Evolutionary conservation across 2,329 filamentous ascomycete genomes (phyloP), one percentile per base, ranked within the genome.

Genomic region (Trichoderma harzianum): DNA sequence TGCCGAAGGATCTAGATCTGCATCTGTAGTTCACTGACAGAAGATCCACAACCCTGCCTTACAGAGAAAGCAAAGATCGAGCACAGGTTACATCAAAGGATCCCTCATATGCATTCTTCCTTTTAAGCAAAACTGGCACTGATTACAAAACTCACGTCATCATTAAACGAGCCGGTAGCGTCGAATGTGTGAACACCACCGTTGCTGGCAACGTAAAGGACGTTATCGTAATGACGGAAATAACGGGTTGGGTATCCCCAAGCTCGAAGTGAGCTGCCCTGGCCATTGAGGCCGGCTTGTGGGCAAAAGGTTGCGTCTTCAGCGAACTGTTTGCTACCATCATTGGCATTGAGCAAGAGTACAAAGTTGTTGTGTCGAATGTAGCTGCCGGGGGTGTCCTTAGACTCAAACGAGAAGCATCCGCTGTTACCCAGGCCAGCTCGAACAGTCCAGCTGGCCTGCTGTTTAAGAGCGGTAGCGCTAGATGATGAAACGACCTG

Each of bases 251-350:
- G 65, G n/a, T 68, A 68, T 18, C 65, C 57, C 65, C 65, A 68
- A 28, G 65, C 57, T 43, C 53, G 53, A 28, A 68, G 18, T 3
- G 65, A 68, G 34, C 12, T 68, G 3, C 65, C 65, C 34, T 68
- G 65, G 3, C 65, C 65, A 12, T 68, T 68, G 4, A 68, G 24
- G 34, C 65, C 65, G 7, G 65, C 53, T 7, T 68, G 53, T 16
- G 65, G 34, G 65, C 65, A 68, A 4, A 68, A 68, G 1, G 65
- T 68, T 16, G 65, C 65, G 10, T 68, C 65, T 43, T 68, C 65
- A 7, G 24, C 11, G 7, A 68, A 68, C 18, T 43, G 53, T 34
- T 68, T 58, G 16, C 32, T 58, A 26, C 65, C 65, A 21, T 68
- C 65, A 18, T 58, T 68, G 34, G 53, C 34, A 21, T 68, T 68